Evolutionary conservation across 495 filamentous ascomycete species (phyloP), one percentile per base, ranked within the genome.

Genomic region (Neurospora hispaniola): DNA sequence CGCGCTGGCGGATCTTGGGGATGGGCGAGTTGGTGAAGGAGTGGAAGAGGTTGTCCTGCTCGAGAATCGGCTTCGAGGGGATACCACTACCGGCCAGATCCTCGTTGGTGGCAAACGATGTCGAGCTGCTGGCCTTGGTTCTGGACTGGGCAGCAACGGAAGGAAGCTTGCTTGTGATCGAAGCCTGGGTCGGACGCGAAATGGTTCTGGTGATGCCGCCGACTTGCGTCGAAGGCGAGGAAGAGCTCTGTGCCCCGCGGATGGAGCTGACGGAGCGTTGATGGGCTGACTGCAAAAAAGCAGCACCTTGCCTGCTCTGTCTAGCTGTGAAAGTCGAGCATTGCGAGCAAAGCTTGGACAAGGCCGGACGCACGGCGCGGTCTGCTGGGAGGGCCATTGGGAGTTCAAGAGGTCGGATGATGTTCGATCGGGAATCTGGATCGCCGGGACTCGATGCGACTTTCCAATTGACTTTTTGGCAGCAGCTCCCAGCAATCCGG

Each of bases 31-130:
- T 85, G 38, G 96, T 91, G 81, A 94, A 96, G 27, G 89, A 86
- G 82, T 99, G 94, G 84, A 97, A 98, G 70, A 99, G 91, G 79
- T 98, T 92, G 81, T 97, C 88, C 27, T 88, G 86, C 74, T 87
- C 84, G 66, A 97, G 86, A 43, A 96, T 83, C 18, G 70, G 76
- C 54, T 75, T 76, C 69, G 71, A 12, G 23, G 71, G 46, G 11
- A 62, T 59, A 20, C 48, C 48, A 59, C 20, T 31, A 27, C 20
- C 23, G 20, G 48, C 31, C n/a, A 69, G 38, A n/a, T 43, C 54
- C 20, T 35, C 27, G n/a, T 40, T 54, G 43, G 73, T 27, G 5
- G 70, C n/a, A 6, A 18, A 46, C 44, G 70, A 71, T 44, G 68
- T 46, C 20, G 44, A 27, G 46, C 23, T n/a, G 42, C 41, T 68